Base-by-base conservation (phyloP, 192 early-diverging fungal species). In the Coemansia sp. region DNA sequence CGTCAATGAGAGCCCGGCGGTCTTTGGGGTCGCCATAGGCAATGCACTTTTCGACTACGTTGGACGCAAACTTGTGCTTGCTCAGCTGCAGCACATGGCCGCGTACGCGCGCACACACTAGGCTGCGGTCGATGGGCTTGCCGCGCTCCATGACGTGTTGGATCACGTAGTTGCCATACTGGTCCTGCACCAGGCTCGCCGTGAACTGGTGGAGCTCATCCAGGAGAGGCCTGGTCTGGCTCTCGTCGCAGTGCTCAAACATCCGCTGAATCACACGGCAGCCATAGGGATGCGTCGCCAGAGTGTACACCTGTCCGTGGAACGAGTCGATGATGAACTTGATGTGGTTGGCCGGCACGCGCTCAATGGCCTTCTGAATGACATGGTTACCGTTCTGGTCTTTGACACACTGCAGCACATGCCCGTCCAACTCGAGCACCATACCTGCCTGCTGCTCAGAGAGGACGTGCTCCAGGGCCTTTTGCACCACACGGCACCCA, bases 371-470 rank as follows among this genome's bases (percentile, higher is more conserved):
- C 76, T 99, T 99, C 77, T 99, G 97, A 65, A 99, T 97, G 14
- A 99, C 97, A 59, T 99, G 97, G 79, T 99, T 99, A 50, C 97
- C 97, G 73, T 99, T 99, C 78, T 99, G 97, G 72, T 99, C 97
- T 77, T 98, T 97, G 68, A 99, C 94, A 71, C 97, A 99, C 77
- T 97, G 96, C 27, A 99, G 83, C 4, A 99, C 94, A 79, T 94
- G 87, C 1, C 95, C 95, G 62, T 97, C 93, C 44, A 99, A 82
- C 67, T 99, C 97, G 40, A 83, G 86, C 26, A 99, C 90, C 53
- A 99, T 86, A 36, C 80, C 74, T 4, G 91, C 88, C 83, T 99
- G 97, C 80, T 95, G 94, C 55, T 94, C 93, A 0, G 86, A 83
- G 40, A 90, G 72, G 15, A 99, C 91, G 64, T 98, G 89, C 72